Conservation (phyloP, 2,329 filamentous ascomycete genomes). For the Phialemonium atrogriseum region DNA sequence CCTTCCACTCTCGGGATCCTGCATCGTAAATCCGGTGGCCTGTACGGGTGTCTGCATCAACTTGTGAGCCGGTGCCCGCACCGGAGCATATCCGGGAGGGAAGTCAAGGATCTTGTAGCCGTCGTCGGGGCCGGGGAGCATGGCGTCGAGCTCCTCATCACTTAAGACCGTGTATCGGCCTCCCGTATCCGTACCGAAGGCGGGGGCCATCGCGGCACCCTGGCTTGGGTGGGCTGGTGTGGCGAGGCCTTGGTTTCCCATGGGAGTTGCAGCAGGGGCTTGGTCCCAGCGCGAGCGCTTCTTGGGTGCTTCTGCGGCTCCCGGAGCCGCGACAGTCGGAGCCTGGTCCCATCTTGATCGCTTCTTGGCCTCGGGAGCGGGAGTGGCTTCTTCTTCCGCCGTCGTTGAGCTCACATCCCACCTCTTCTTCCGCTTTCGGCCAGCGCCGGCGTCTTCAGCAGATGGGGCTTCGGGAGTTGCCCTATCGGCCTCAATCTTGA, state of each 20-base stretch:
- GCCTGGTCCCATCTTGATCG: conserved; percentile 85
- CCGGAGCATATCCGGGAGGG: conserved; percentile 84
- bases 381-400: conserved; percentile 38
- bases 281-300: conserved; percentile 88
- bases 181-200: conserved; percentile 75
- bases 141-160: conserved; percentile 87
- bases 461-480: conserved; percentile 68
- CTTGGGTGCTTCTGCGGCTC: conserved; percentile 55
- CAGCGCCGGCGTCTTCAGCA: conserved; percentile 53
- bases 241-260: conserved; percentile 64
- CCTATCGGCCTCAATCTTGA: conserved; percentile 61
- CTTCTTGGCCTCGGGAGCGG: conserved; percentile 58
- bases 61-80: conserved; percentile 68
- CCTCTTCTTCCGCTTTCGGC: conserved; percentile 83
- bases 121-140: conserved; percentile 80
- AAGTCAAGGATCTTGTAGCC: conserved; percentile 90
- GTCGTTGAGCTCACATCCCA: conserved; percentile 79
- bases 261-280: conserved; percentile 71
- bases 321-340: conserved; percentile 46
- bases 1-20: conserved; percentile 80
- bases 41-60: conserved; percentile 65
- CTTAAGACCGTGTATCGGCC: conserved; percentile 74
- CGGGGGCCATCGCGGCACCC: conserved; percentile 36
- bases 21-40: conserved; percentile 92
- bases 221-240: conserved; percentile 71